Percentiles rank a stretch among this genome's conserved stretches.
These are phyloP conservation scores for Allantophomopsis lycopodina DNA, from an alignment of 2,329 filamentous ascomycete genomes.

Conservation along the genomic window DNA sequence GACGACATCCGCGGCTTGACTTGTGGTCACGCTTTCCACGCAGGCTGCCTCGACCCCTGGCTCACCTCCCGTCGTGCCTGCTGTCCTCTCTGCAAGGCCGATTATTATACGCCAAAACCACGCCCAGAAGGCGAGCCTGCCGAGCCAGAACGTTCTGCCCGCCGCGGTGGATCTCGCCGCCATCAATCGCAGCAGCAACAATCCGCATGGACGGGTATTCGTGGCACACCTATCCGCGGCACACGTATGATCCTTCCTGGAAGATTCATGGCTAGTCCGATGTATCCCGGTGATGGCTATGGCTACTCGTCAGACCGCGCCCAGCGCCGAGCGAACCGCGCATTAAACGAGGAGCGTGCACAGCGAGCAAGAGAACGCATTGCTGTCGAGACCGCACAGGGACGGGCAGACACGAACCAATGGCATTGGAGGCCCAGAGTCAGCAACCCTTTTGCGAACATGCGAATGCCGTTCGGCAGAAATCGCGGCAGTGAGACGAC, in stretches of 20 bases:
- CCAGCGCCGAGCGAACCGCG: constrained; percentile 7
- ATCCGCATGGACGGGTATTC: constrained; percentile 13
- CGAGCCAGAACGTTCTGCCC: constrained; percentile 12
- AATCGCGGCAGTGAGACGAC: constrained; percentile 10
- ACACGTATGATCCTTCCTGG: constrained; percentile 11
- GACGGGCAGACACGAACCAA: constrained; percentile 1
- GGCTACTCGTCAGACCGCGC: constrained; percentile 1
- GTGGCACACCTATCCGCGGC: constrained; percentile 4
- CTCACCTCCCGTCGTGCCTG: constrained; percentile 86
- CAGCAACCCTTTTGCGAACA: constrained; percentile 12
- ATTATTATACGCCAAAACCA: constrained; percentile 92
- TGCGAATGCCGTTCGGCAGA: constrained; percentile 10
- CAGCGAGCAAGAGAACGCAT: constrained; percentile 1
- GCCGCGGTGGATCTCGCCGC: constrained; percentile 10
- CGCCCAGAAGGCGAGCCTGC: constrained; percentile 33
- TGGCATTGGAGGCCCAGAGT: constrained; percentile 12
- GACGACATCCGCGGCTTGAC: constrained; percentile 89
- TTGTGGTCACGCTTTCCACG: constrained; percentile 97
- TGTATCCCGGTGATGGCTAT: constrained; percentile 1
- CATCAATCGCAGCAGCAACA: constrained; percentile 13
- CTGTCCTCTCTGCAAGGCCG: constrained; percentile 94
- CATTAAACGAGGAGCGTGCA: not conserved
- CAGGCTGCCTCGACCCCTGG: constrained; percentile 92
- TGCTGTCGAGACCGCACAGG: constrained; percentile 1
- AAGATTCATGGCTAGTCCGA: constrained; percentile 8